Conservation (phyloP, 768 basidiomycete species). For the Russula brevipes region DNA sequence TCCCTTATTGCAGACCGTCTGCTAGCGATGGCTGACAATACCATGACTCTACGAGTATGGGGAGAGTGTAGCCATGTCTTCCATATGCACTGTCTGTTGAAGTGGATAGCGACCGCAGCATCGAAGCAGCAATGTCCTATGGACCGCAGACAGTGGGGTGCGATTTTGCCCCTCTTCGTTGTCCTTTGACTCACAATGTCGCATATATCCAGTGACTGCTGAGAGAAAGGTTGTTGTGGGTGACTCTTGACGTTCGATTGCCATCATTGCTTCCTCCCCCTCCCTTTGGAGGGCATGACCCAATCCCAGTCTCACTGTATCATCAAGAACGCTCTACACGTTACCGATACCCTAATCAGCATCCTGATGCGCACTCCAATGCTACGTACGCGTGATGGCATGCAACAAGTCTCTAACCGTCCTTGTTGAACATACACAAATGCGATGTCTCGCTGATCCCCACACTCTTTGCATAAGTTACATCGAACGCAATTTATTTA, state of each 20-base stretch:
- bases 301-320: background rate
- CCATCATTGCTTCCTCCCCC: background rate
- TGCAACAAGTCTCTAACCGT: background rate
- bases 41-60: constrained; percentile 62
- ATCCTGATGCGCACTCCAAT: background rate
- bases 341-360: background rate
- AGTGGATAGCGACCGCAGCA: constrained; percentile 87
- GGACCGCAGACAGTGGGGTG: constrained; percentile 92
- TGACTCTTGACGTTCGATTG: constrained; percentile 10
- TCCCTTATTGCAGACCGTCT: background rate
- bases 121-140: constrained; percentile 98
- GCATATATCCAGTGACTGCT: constrained; percentile 41
- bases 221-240: constrained; percentile 43
- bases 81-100: constrained; percentile 96
- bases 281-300: background rate
- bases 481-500: background rate
- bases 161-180: constrained; percentile 29
- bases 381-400: background rate
- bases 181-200: background rate
- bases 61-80: constrained; percentile 97
- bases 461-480: background rate
- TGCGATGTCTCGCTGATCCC: background rate
- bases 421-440: background rate
- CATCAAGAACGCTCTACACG: background rate
- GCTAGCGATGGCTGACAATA: background rate